Percentiles rank a stretch among this genome's conserved stretches.
These are phyloP conservation scores for Endothia cerciana DNA, from an alignment of 2,329 filamentous ascomycete genomes.

Conservation along the genomic window DNA sequence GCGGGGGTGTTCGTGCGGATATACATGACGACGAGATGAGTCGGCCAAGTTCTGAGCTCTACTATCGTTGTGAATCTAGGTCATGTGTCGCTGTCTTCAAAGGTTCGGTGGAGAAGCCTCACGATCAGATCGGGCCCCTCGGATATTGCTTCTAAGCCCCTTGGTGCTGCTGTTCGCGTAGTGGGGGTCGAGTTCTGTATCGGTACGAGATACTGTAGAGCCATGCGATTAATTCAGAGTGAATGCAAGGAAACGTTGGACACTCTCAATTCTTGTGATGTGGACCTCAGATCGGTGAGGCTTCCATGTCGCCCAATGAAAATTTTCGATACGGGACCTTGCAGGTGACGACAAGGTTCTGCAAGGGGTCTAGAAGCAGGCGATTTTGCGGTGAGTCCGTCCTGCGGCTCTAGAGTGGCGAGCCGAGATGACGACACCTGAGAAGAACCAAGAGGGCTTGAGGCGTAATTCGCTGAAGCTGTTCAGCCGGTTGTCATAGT, in stretches of 20 bases:
- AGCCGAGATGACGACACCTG: not conserved
- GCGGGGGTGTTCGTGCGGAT: not conserved
- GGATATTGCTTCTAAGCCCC: not conserved
- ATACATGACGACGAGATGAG: not conserved
- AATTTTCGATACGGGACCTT: slow-evolving; percentile 2
- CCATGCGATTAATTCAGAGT: not conserved
- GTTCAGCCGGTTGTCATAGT: not conserved
- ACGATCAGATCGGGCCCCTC: not conserved
- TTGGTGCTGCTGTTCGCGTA: not conserved
- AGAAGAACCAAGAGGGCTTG: not conserved
- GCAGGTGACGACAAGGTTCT: slow-evolving; percentile 14
- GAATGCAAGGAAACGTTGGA: not conserved
- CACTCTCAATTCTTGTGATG: not conserved
- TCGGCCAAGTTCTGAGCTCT: not conserved
- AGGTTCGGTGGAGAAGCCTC: not conserved
- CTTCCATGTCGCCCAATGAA: not conserved
- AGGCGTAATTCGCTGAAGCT: not conserved
- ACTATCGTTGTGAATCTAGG: not conserved
- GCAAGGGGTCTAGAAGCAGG: not conserved
- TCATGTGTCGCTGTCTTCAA: not conserved
- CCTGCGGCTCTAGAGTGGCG: slow-evolving; percentile 3
- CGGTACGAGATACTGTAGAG: not conserved
- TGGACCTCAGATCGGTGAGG: not conserved
- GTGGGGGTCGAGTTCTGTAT: no score
- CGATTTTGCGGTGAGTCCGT: slow-evolving; percentile 6